Evolutionary conservation across 495 filamentous ascomycete genomes (phyloP).

Genomic region (Penicillium daleae): DNA sequence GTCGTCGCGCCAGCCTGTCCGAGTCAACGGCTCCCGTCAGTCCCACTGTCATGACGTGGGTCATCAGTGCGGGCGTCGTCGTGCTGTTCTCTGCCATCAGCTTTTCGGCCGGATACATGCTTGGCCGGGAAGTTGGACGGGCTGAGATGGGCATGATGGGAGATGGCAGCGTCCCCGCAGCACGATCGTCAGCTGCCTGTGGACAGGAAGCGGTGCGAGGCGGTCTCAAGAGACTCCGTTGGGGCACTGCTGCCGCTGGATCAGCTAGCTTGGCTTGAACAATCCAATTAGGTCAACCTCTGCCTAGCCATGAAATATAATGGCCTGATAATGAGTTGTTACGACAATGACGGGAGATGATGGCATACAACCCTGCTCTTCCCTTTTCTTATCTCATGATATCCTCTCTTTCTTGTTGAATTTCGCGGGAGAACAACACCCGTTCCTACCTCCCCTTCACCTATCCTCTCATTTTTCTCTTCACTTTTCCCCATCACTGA

Average conservation of each 20-base stretch:
- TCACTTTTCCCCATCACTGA: neutral
- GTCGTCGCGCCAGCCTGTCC: slow-evolving; percentile 41
- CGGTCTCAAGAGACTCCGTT: slow-evolving; percentile 47
- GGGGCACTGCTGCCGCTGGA: slow-evolving; percentile 44
- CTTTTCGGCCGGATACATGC: slow-evolving; percentile 90
- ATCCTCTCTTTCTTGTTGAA: neutral
- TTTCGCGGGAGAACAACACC: neutral
- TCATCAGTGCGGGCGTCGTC: slow-evolving; percentile 88
- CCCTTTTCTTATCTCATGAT: neutral
- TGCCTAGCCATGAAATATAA: neutral
- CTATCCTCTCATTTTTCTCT: neutral
- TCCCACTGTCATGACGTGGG: slow-evolving; percentile 87
- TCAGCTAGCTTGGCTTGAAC: slow-evolving; percentile 41
- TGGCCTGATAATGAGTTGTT: slow-evolving; percentile 10
- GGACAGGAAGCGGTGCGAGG: slow-evolving; percentile 50
- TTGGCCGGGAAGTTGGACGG: slow-evolving; percentile 80
- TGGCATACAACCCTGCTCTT: slow-evolving; percentile 4
- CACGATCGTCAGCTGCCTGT: slow-evolving; percentile 42
- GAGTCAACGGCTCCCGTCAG: slow-evolving; percentile 33
- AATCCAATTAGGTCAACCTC: slow-evolving; percentile 8
- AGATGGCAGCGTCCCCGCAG: slow-evolving; percentile 33
- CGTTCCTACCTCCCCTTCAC: neutral
- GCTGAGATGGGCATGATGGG: slow-evolving; percentile 58
- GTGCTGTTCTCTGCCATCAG: slow-evolving; percentile 89
- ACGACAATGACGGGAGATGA: slow-evolving; percentile 5